Evolutionary conservation across 169 alveolate genomes (phyloP).

Genomic region (Plasmodium gonderi): DNA sequence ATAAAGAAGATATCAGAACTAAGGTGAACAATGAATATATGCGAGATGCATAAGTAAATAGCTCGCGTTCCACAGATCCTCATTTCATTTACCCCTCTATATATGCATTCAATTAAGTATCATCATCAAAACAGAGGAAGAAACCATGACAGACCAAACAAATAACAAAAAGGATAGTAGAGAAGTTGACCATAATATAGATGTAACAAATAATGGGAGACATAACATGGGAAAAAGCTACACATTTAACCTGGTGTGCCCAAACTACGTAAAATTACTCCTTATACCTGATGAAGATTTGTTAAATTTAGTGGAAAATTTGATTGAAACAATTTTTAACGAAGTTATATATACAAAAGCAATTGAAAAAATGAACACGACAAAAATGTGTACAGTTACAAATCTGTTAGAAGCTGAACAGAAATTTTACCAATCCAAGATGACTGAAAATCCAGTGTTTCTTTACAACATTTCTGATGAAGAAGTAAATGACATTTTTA

Average conservation of each 20-base stretch:
- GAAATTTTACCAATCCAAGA: slow-evolving; percentile 33
- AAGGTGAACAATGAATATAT: too few relatives aligned
- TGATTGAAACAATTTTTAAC: slow-evolving; percentile 22
- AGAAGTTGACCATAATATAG: not conserved
- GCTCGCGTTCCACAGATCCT: too few relatives aligned
- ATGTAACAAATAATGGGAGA: not conserved
- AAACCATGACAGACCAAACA: not conserved
- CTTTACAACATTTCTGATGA: slow-evolving; percentile 39
- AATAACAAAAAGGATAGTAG: too few relatives aligned
- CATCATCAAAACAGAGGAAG: not conserved
- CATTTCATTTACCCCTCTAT: too few relatives aligned
- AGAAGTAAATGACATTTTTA: slow-evolving; percentile 36
- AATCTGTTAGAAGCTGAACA: slow-evolving; percentile 48
- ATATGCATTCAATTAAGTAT: too few relatives aligned
- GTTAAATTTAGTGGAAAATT: slow-evolving; percentile 39
- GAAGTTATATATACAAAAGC: slow-evolving; percentile 25
- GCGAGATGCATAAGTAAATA: too few relatives aligned
- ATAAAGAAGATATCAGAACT: too few relatives aligned
- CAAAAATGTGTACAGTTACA: slow-evolving; percentile 26
- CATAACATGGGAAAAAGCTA: not conserved
- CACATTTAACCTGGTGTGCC: not conserved
- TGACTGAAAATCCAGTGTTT: slow-evolving; percentile 28
- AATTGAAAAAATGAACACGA: slow-evolving; percentile 23
- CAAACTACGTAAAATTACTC: slow-evolving; percentile 37
- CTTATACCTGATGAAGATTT: slow-evolving; percentile 48